Conservation (phyloP, 768 basidiomycete genomes). For the Hygrocybe punicea region DNA sequence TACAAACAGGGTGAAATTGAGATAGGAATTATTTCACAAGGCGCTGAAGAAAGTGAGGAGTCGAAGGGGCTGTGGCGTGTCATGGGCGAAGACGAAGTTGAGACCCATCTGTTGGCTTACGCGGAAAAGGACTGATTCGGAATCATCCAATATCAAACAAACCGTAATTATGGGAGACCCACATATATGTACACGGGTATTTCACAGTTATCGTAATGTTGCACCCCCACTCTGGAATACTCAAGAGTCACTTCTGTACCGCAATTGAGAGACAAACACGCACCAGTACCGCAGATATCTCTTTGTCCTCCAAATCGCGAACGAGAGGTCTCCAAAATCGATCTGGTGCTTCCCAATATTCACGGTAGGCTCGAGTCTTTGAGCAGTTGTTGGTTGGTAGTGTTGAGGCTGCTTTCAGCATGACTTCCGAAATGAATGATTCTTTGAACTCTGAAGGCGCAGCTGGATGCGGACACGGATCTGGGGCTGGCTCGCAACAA, state of each 20-base stretch:
- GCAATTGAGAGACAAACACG: slow-evolving; percentile 19
- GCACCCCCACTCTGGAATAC: slow-evolving; percentile 67
- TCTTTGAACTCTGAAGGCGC: slow-evolving; percentile 61
- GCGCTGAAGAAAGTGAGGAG: slow-evolving; percentile 69
- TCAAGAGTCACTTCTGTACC: slow-evolving; percentile 1
- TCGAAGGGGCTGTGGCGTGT: slow-evolving; percentile 75
- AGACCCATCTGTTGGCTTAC: slow-evolving; percentile 76
- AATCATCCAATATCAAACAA: no score
- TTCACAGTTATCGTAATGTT: slow-evolving; percentile 32
- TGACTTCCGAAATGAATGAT: slow-evolving; percentile 47
- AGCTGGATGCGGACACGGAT: slow-evolving; percentile 57
- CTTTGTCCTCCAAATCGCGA: slow-evolving; percentile 48
- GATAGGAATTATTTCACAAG: slow-evolving; percentile 84
- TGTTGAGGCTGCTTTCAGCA: slow-evolving; percentile 16
- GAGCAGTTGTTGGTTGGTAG: slow-evolving; percentile 17
- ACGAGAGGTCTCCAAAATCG: slow-evolving; percentile 53
- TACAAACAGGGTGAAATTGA: slow-evolving; percentile 96
- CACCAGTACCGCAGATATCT: slow-evolving; percentile 68
- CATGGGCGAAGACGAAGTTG: slow-evolving; percentile 73
- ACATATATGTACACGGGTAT: no score
- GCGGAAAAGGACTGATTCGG: slow-evolving; percentile 85
- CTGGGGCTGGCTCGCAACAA: slow-evolving; percentile 33
- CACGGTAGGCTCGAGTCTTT: slow-evolving; percentile 27
- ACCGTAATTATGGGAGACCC: no score
- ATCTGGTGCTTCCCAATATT: slow-evolving; percentile 69